These are phyloP conservation scores for Trichoderma sp. DNA, from an alignment of 2,329 filamentous ascomycete species.

Conservation along the genomic window DNA sequence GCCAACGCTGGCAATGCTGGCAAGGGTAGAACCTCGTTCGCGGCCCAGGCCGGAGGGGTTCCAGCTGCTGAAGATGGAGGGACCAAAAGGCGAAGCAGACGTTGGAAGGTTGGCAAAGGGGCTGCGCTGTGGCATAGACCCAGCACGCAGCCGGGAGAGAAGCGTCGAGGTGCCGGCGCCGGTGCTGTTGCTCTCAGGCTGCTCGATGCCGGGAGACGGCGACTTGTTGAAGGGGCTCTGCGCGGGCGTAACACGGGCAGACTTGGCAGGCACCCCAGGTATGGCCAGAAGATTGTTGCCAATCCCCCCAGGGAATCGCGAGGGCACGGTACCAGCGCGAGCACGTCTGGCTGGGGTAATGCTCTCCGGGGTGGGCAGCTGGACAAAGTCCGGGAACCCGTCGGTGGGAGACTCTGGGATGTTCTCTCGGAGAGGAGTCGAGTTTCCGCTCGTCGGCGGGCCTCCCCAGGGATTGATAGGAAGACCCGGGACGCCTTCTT, in stretches of 20 bases:
- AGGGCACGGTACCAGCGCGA: conserved; percentile 93
- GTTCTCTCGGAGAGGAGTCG: conserved; percentile 92
- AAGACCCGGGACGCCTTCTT: conserved; percentile 78
- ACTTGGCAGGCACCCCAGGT: conserved; percentile 68
- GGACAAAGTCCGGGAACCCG: conserved; percentile 88
- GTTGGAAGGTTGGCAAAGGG: conserved; percentile 63
- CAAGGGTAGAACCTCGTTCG: conserved; percentile 83
- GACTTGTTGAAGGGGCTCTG: conserved; percentile 80
- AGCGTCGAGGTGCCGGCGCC: conserved; percentile 69
- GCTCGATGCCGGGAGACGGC: conserved; percentile 57
- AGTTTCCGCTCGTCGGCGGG: conserved; percentile 93
- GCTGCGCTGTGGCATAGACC: conserved; percentile 89
- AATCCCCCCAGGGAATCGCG: conserved; percentile 76
- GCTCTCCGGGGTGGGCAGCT: conserved; percentile 66
- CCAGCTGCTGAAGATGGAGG: conserved; percentile 90
- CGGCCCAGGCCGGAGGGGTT: conserved; percentile 65
- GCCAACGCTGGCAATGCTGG: conserved; percentile 78
- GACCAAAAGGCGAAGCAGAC: conserved; percentile 73
- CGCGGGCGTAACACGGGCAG: conserved; percentile 81
- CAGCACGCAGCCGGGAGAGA: conserved; percentile 82
- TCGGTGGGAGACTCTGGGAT: conserved; percentile 97
- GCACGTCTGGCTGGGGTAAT: conserved; percentile 74
- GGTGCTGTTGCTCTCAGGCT: conserved; percentile 44
- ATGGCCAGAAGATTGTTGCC: conserved; percentile 61
- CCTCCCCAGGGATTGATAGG: conserved; percentile 84